Conservation (phyloP, 169 alveolate genomes). For the Babesia microti region DNA sequence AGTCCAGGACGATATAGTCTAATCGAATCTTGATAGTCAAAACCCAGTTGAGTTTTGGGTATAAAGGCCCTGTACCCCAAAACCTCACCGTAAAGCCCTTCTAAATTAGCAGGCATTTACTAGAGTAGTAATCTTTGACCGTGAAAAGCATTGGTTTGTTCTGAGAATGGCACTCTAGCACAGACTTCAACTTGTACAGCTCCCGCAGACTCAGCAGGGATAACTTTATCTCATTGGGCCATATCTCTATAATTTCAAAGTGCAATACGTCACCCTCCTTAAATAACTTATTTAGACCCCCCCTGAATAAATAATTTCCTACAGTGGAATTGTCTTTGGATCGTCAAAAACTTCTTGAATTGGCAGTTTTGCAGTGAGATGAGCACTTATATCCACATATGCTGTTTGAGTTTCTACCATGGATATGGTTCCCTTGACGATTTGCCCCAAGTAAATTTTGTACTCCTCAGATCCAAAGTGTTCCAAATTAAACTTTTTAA, state of each 20-base stretch:
- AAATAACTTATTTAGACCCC: slow-evolving; percentile 25
- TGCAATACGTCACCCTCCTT: slow-evolving; percentile 27
- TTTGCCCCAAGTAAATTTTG: slow-evolving; percentile 19
- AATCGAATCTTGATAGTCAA: too few relatives aligned
- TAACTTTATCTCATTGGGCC: slow-evolving; percentile 16
- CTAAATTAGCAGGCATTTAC: too few relatives aligned
- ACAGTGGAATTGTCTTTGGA: slow-evolving; percentile 31
- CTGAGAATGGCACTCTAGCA: too few relatives aligned
- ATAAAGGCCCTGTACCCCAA: too few relatives aligned
- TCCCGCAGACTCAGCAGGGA: slow-evolving; percentile 18
- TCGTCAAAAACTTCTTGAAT: slow-evolving; percentile 8
- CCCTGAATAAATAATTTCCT: slow-evolving; percentile 6
- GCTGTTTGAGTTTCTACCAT: slow-evolving; percentile 7
- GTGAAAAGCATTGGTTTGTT: too few relatives aligned
- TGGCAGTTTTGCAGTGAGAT: slow-evolving; percentile 8
- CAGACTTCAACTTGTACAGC: slow-evolving; percentile 12
- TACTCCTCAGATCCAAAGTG: slow-evolving; percentile 32
- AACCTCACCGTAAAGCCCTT: too few relatives aligned
- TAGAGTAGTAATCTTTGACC: too few relatives aligned
- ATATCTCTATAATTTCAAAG: slow-evolving; percentile 25
- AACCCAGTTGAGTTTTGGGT: too few relatives aligned
- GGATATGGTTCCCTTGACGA: slow-evolving; percentile 31
- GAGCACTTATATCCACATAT: slow-evolving; percentile 29
- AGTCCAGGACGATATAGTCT: too few relatives aligned
- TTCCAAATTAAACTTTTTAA: slow-evolving; percentile 25